Evolutionary conservation across 2,329 filamentous ascomycete genomes (phyloP).

Genomic region (Cladophialophora psammophila): DNA sequence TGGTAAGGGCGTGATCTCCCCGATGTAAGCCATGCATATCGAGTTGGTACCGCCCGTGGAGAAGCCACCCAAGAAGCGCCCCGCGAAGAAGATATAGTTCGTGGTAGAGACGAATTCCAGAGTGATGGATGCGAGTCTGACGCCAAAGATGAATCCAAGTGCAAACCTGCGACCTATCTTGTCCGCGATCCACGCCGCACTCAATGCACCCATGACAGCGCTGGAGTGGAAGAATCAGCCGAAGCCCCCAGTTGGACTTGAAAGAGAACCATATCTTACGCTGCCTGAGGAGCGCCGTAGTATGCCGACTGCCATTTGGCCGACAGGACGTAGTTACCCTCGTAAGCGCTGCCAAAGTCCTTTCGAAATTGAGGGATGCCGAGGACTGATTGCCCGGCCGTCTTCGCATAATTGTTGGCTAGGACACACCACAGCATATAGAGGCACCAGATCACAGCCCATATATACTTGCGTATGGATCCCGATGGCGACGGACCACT

Average conservation of each 20-base stretch:
- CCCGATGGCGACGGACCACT: not conserved
- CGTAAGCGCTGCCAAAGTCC: constrained; percentile 61
- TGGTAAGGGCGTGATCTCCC: constrained; percentile 51
- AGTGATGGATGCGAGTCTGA: constrained; percentile 41
- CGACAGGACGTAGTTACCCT: constrained; percentile 54
- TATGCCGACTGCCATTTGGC: constrained; percentile 61
- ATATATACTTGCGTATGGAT: constrained; percentile 9
- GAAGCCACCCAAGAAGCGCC: constrained; percentile 57
- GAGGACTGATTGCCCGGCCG: constrained; percentile 59
- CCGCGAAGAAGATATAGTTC: constrained; percentile 51
- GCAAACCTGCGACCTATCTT: constrained; percentile 50
- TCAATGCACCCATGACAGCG: constrained; percentile 22
- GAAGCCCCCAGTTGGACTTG: not conserved
- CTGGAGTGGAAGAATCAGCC: constrained; percentile 3
- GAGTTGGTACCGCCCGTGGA: constrained; percentile 58
- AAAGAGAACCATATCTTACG: constrained; percentile 20
- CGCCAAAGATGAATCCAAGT: constrained; percentile 36
- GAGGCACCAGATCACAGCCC: constrained; percentile 26
- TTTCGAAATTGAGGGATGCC: constrained; percentile 63
- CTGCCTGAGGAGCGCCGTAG: constrained; percentile 43
- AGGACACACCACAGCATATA: constrained; percentile 28
- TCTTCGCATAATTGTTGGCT: constrained; percentile 29
- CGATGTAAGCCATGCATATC: constrained; percentile 55
- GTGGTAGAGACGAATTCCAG: constrained; percentile 45
- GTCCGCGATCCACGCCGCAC: constrained; percentile 47